Conservation (phyloP, 2,329 filamentous ascomycete genomes). For the Cladophialophora exuberans region DNA sequence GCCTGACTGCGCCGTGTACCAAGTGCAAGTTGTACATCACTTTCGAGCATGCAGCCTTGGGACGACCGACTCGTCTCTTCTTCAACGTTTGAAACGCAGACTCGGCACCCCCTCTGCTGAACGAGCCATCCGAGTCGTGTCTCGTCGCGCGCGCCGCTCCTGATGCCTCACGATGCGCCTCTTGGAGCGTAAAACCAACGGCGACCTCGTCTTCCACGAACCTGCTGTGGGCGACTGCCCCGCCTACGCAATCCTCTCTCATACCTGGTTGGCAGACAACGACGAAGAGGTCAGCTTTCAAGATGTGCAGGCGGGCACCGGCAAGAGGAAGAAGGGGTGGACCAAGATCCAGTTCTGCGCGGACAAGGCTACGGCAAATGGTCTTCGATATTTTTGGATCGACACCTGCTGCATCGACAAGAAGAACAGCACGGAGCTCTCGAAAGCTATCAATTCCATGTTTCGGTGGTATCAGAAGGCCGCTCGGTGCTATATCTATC, state of each 20-base stretch:
- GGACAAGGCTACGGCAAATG: slow-evolving; percentile 16
- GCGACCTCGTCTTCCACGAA: slow-evolving; percentile 15
- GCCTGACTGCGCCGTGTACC: not conserved
- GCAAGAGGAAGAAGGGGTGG: slow-evolving; percentile 19
- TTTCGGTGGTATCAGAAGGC: slow-evolving; percentile 20
- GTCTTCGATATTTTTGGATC: slow-evolving; percentile 23
- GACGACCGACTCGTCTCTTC: not conserved
- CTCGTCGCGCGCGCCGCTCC: not conserved
- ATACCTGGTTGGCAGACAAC: slow-evolving; percentile 25
- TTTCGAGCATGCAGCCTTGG: not conserved
- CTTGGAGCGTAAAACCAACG: slow-evolving; percentile 17
- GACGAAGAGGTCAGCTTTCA: slow-evolving; percentile 37
- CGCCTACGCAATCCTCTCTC: slow-evolving; percentile 40
- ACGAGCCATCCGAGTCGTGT: slow-evolving; percentile 8
- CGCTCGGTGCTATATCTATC: slow-evolving; percentile 17
- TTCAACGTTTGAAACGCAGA: slow-evolving; percentile 1
- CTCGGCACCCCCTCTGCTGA: not conserved
- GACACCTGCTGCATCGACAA: slow-evolving; percentile 27
- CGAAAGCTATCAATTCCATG: too few species aligned
- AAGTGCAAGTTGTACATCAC: slow-evolving; percentile 1
- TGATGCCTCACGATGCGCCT: slow-evolving; percentile 21
- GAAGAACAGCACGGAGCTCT: slow-evolving; percentile 14
- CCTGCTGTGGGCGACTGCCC: slow-evolving; percentile 9
- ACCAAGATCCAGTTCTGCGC: slow-evolving; percentile 22
- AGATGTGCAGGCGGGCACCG: slow-evolving; percentile 35